Evolutionary conservation across 441 rosid genomes (phyloP), one percentile per base, ranked within the genome.

Genomic region (Gossypium aridum): DNA sequence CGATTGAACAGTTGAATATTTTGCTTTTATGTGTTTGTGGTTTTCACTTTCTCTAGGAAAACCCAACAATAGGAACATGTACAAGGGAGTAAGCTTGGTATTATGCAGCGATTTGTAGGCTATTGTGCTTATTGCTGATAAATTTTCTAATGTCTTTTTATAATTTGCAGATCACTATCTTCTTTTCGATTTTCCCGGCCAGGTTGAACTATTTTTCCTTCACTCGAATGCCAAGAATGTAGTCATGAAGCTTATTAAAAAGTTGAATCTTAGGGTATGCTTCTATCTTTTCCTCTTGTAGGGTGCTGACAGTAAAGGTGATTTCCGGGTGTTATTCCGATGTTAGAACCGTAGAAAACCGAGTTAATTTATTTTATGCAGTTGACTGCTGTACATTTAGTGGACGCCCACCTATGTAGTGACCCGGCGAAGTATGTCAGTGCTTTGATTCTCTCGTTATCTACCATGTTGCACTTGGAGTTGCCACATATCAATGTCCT

Each of bases 131-230:
- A 25, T 76, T 25, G 2, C 53, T 9, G 34, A 60, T 65, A 14
- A 37, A 22, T 16, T 73, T 31, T 61, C 61, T 79, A 49, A 75
- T 55, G 9, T 10, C 13, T 69, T 31, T 76, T 67, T 63, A 26
- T 73, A 9, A 68, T 64, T 78, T 88, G 86, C 95, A 93, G 99
- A 95, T 76, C 97, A 91, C 83, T 93, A 93, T 84, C 83, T 95
- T 77, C 95, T 93, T 73, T 95, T 95, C 82, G 98, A 91, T 85
- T 93, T 95, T 81, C 98, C 99, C 75, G 97, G 97, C 64, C 99
- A 91, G 84, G 97, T 96, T 79, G 99, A 93, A 79, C 76, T 96
- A 16, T 96, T 87, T 83, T 93, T 92, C 80, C 90, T 88, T 77
- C 98, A 91, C 78, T 77, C 93, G 8, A 90, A 82, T 78, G 92